These are phyloP conservation scores for Camellia granthamiana DNA, from an alignment of 148 eudicot species.

Conservation along the genomic window DNA sequence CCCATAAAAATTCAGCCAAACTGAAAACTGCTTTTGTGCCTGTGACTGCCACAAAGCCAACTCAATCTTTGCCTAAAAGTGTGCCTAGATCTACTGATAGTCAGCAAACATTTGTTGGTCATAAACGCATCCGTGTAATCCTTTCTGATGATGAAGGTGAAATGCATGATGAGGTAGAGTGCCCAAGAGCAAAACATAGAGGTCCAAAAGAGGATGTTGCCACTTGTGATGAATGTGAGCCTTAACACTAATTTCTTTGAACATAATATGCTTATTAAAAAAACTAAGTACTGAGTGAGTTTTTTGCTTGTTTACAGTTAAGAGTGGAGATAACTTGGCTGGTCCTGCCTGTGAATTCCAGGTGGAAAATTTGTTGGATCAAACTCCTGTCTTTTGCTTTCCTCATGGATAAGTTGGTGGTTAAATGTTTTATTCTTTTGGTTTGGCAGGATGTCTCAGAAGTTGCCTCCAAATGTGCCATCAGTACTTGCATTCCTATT, in stretches of 20 bases:
- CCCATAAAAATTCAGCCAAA: slow-evolving; percentile 32
- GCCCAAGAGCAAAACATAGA: slow-evolving; percentile 29
- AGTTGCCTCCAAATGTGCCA: slow-evolving; percentile 38
- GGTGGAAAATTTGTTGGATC: slow-evolving; percentile 37
- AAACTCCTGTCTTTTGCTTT: neutral
- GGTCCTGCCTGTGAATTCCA: slow-evolving; percentile 33
- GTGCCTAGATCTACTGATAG: slow-evolving; percentile 42
- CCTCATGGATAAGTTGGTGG: slow-evolving; percentile 7
- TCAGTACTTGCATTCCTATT: slow-evolving; percentile 39
- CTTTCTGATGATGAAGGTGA: slow-evolving; percentile 87
- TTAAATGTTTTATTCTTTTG: slow-evolving; percentile 7
- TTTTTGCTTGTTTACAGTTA: slow-evolving; percentile 51
- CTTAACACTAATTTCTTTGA: neutral
- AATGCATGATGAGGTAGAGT: slow-evolving; percentile 33
- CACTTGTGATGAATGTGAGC: slow-evolving; percentile 70
- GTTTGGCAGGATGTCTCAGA: slow-evolving; percentile 46
- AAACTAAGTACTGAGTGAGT: slow-evolving; percentile 14
- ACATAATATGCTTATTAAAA: neutral
- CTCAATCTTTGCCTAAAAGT: slow-evolving; percentile 38
- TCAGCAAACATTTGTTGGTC: slow-evolving; percentile 45
- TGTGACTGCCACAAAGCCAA: slow-evolving; percentile 18
- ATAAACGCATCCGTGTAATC: slow-evolving; percentile 73
- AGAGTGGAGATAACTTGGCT: slow-evolving; percentile 26
- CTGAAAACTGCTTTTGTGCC: slow-evolving; percentile 25
- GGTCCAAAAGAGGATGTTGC: slow-evolving; percentile 47